phyloP scores from a whole-genome alignment of 305 asterid genomes.

The Withania somnifera region DNA sequence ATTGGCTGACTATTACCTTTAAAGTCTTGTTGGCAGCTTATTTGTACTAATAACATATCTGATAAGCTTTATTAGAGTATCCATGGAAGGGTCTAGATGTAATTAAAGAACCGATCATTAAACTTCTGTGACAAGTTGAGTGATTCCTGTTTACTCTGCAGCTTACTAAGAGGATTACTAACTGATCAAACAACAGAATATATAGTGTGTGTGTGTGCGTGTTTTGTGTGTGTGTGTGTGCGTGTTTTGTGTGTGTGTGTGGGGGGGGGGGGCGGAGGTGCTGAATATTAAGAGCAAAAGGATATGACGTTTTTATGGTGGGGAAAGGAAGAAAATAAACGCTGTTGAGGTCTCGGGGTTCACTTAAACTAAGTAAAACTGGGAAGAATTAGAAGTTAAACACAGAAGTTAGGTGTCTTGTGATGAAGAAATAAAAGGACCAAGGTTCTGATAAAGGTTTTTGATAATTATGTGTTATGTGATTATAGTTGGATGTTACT shows the following conservation, averaged over 20 bases:
- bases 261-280: too few species aligned
- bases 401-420: background rate
- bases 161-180: background rate
- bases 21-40: background rate
- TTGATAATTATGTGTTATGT: background rate
- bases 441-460: conserved; percentile 9
- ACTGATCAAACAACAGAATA: background rate
- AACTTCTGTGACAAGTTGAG: background rate
- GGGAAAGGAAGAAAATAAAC: background rate
- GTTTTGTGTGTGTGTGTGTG: too few species aligned
- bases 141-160: background rate
- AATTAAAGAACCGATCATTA: background rate
- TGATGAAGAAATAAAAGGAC: conserved; percentile 6
- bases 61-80: background rate
- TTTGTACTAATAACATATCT: background rate
- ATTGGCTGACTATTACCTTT: background rate
- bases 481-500: background rate
- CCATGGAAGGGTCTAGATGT: background rate
- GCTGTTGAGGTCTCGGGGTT: background rate
- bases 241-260: too few species aligned
- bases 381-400: background rate
- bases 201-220: too few species aligned
- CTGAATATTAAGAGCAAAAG: background rate
- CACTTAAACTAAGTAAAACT: background rate
- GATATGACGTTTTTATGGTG: background rate